Percentiles rank a stretch among this genome's conserved stretches.
Conservation (phyloP, 2,329 filamentous ascomycete species). For the Septoria petroselini region DNA sequence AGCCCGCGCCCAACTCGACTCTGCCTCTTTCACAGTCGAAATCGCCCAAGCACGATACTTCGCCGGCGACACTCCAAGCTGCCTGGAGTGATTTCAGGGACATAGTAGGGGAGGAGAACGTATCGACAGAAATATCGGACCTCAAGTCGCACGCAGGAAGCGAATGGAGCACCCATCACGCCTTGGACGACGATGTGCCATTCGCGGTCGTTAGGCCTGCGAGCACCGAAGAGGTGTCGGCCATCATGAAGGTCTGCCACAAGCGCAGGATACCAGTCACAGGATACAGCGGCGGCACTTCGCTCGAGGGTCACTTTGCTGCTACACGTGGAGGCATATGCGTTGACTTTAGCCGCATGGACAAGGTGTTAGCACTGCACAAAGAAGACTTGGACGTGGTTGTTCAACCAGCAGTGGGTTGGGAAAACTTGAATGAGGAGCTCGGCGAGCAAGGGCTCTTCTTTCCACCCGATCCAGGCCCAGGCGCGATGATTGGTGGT, state of each 20-base stretch:
- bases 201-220: slow-evolving; percentile 70
- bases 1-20: slow-evolving; percentile 53
- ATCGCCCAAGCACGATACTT: slow-evolving; percentile 55
- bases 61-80: slow-evolving; percentile 58
- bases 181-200: slow-evolving; percentile 44
- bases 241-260: slow-evolving; percentile 86
- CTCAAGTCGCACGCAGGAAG: slow-evolving; percentile 58
- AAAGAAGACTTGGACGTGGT: slow-evolving; percentile 63
- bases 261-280: slow-evolving; percentile 76
- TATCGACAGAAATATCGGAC: slow-evolving; percentile 57
- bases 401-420: slow-evolving; percentile 68
- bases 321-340: slow-evolving; percentile 79
- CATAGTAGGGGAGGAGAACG: slow-evolving; percentile 61
- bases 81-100: slow-evolving; percentile 62
- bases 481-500: slow-evolving; percentile 87
- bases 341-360: slow-evolving; percentile 83
- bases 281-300: slow-evolving; percentile 82
- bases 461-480: slow-evolving; percentile 88
- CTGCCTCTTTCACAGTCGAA: slow-evolving; percentile 49
- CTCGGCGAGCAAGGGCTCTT: slow-evolving; percentile 71
- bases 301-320: slow-evolving; percentile 83
- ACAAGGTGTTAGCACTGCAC: slow-evolving; percentile 73
- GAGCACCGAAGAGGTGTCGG: slow-evolving; percentile 78
- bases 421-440: slow-evolving; percentile 80
- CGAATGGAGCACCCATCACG: slow-evolving; percentile 59